Evolutionary conservation across 169 alveolate genomes (phyloP).

Genomic region (Neospora caninum): DNA sequence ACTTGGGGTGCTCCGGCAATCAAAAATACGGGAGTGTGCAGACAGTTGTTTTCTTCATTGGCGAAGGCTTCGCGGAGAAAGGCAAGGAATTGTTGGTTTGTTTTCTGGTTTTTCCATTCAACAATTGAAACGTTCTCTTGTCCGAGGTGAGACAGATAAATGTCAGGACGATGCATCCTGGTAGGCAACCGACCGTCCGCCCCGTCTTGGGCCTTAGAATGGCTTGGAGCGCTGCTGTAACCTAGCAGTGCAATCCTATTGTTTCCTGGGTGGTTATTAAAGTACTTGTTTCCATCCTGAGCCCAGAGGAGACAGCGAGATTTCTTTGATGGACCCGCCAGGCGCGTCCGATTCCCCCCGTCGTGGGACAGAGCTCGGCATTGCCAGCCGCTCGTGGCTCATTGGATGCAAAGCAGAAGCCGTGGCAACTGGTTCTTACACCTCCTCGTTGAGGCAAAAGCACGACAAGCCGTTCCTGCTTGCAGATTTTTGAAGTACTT

Average conservation of each 20-base stretch:
- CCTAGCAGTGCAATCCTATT: neutral
- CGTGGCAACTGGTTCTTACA: neutral
- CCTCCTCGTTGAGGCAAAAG: neutral
- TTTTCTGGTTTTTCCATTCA: neutral
- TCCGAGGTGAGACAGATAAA: neutral
- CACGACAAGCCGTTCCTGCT: neutral
- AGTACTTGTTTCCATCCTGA: neutral
- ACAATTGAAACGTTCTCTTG: neutral
- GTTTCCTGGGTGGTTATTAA: neutral
- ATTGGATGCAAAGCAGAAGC: neutral
- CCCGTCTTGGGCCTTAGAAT: neutral
- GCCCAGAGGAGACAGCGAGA: neutral
- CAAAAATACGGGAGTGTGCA: no score
- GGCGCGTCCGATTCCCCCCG: neutral
- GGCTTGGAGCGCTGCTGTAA: neutral
- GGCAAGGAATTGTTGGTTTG: neutral
- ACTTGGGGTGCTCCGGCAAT: neutral
- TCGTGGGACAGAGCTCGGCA: neutral
- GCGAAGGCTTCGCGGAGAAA: neutral
- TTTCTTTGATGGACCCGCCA: neutral
- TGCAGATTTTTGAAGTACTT: neutral
- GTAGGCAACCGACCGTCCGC: neutral
- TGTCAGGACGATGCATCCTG: neutral
- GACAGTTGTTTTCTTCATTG: neutral
- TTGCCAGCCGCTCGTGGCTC: neutral